Percentiles rank a stretch among this genome's conserved stretches.
phyloP scores from a whole-genome alignment of 345 rosid species.

The Trapa bicornis region DNA sequence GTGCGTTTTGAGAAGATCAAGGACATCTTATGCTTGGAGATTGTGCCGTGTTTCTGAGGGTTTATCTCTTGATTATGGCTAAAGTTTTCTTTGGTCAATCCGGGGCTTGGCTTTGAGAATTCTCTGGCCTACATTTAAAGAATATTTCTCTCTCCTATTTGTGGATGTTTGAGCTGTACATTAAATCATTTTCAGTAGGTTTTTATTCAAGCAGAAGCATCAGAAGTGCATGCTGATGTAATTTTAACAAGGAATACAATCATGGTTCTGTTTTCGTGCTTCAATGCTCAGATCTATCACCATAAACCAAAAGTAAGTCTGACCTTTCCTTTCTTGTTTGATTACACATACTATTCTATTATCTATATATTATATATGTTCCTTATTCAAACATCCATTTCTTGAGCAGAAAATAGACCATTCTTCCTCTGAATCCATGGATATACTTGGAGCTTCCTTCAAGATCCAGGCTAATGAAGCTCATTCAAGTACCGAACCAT shows the following conservation, averaged over 20 bases:
- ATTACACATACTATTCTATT: background rate
- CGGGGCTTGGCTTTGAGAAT: constrained; percentile 12
- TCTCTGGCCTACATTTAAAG: constrained; percentile 4
- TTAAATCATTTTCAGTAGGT: background rate
- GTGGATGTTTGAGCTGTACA: background rate
- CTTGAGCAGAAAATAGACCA: constrained; percentile 26
- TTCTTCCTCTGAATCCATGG: constrained; percentile 28
- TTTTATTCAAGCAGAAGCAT: background rate
- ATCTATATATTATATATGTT: background rate
- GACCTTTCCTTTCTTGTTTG: background rate
- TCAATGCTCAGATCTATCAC: constrained; percentile 36
- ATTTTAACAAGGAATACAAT: constrained; percentile 11
- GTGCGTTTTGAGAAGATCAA: constrained; percentile 58
- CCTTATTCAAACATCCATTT: constrained; percentile 3
- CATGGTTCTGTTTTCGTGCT: constrained; percentile 94
- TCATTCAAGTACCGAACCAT: constrained; percentile 20
- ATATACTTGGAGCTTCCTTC: constrained; percentile 26
- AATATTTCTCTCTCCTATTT: constrained; percentile 3
- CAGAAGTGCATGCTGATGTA: constrained; percentile 20
- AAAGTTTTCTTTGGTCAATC: constrained; percentile 25
- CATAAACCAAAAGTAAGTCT: constrained; percentile 56
- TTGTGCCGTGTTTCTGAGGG: constrained; percentile 82
- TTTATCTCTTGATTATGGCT: constrained; percentile 91
- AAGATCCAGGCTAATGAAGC: constrained; percentile 22
- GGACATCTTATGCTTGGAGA: constrained; percentile 85